Evolutionary conservation across 441 rosid genomes (phyloP).

Genomic region (Kokia cookei): DNA sequence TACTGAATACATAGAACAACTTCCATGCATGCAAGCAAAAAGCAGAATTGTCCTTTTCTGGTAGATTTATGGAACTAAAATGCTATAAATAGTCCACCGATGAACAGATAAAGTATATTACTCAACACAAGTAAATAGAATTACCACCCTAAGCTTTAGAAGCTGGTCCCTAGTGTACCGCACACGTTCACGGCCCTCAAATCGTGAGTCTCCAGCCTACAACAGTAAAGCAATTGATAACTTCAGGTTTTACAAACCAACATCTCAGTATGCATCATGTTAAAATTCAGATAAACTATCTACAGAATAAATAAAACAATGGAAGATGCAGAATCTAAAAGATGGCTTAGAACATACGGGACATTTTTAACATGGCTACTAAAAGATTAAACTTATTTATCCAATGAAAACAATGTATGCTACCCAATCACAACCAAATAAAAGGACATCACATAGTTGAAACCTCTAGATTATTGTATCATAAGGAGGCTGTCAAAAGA

Average conservation of each 20-base stretch:
- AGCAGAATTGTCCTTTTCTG: neutral
- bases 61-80: neutral
- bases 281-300: neutral
- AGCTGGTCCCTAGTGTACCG: conserved; percentile 67
- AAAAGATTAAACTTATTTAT: neutral
- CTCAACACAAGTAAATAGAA: neutral
- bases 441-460: neutral
- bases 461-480: neutral
- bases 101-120: neutral
- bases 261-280: too few relatives aligned
- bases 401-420: neutral
- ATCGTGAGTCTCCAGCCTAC: conserved; percentile 63
- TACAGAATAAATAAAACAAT: neutral
- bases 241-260: too few relatives aligned
- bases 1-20: neutral
- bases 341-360: neutral
- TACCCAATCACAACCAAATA: neutral
- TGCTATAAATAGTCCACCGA: too few relatives aligned
- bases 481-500: neutral
- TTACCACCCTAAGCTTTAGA: conserved; percentile 66
- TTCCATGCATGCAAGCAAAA: neutral
- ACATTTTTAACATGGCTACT: neutral
- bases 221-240: conserved; percentile 11
- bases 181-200: conserved; percentile 62
- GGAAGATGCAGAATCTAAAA: neutral